These are phyloP conservation scores for Kazachstania kunashirensis DNA, from an alignment of 805 yeast genomes.

Conservation along the genomic window DNA sequence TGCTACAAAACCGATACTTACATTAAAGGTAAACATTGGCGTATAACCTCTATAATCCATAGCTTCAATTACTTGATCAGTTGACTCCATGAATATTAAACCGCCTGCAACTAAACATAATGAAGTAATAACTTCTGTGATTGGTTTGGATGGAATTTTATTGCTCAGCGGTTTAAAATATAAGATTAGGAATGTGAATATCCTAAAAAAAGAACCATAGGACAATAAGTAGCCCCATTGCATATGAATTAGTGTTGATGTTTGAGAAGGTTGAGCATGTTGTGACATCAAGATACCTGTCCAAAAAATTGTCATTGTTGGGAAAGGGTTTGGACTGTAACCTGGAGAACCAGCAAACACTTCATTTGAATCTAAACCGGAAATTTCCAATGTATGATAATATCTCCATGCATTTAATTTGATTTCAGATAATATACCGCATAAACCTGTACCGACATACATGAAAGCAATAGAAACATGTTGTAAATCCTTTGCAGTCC, in stretches of 20 bases:
- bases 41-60: slow-evolving; percentile 76
- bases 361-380: slow-evolving; percentile 7
- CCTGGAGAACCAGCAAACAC: slow-evolving; percentile 49
- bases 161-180: slow-evolving; percentile 34
- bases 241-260: slow-evolving; percentile 70
- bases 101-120: slow-evolving; percentile 86
- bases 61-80: slow-evolving; percentile 75
- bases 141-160: slow-evolving; percentile 54
- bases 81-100: slow-evolving; percentile 80
- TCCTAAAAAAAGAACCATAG: slow-evolving; percentile 72
- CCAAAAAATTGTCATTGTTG: slow-evolving; percentile 88
- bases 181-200: slow-evolving; percentile 50
- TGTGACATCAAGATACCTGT: slow-evolving; percentile 93
- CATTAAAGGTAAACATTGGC: slow-evolving; percentile 83
- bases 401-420: slow-evolving; percentile 53
- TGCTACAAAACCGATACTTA: slow-evolving; percentile 69
- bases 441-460: slow-evolving; percentile 84
- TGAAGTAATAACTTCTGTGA: slow-evolving; percentile 73
- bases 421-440: slow-evolving; percentile 79
- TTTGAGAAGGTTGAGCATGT: slow-evolving; percentile 74
- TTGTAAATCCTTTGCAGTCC: slow-evolving; percentile 86
- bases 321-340: slow-evolving; percentile 88
- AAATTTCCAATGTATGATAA: slow-evolving; percentile 31
- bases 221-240: slow-evolving; percentile 90
- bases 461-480: slow-evolving; percentile 86